Evolutionary conservation across 352 stramenopile species (phyloP).

Genomic region (Globisporangium parvum): DNA sequence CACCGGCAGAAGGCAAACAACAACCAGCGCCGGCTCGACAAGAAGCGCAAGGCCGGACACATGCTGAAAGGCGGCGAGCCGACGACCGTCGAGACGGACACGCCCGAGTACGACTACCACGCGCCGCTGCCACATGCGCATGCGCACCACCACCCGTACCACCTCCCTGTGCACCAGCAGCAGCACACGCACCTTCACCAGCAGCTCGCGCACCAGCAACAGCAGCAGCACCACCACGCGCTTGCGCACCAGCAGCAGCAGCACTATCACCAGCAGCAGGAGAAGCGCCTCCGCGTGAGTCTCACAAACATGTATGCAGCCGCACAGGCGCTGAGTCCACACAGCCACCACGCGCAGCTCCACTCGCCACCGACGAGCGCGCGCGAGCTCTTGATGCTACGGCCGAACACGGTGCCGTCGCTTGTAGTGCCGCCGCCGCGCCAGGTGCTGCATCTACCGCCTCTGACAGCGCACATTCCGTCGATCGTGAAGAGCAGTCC

Average conservation of each 20-base stretch:
- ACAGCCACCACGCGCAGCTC: neutral
- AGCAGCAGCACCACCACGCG: too few species aligned
- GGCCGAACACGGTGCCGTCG: neutral
- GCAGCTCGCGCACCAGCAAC: neutral
- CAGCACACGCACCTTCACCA: slow-evolving; percentile 2
- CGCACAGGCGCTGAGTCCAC: slow-evolving; percentile 8
- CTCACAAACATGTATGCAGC: slow-evolving; percentile 12
- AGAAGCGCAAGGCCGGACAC: slow-evolving; percentile 57
- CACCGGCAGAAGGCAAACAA: slow-evolving; percentile 80
- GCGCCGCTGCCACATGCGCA: too few species aligned
- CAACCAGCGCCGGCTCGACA: slow-evolving; percentile 76
- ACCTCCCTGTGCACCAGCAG: neutral
- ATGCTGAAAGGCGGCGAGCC: slow-evolving; percentile 3
- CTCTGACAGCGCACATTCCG: slow-evolving; percentile 8
- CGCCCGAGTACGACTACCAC: slow-evolving; percentile 9
- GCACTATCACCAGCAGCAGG: slow-evolving; percentile 7
- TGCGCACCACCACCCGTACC: neutral
- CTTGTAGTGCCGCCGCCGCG: neutral
- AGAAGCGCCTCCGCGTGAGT: slow-evolving; percentile 10
- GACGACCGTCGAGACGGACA: neutral
- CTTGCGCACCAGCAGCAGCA: slow-evolving; percentile 2
- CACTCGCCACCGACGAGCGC: slow-evolving; percentile 1
- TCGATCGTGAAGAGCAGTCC: neutral
- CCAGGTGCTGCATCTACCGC: slow-evolving; percentile 7
- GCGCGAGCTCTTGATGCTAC: slow-evolving; percentile 5